A percentile compares a stretch with the other conserved stretches of the same genome.
These are phyloP conservation scores for Knoxia roxburghii DNA, from an alignment of 257 asterid species.

Conservation along the genomic window DNA sequence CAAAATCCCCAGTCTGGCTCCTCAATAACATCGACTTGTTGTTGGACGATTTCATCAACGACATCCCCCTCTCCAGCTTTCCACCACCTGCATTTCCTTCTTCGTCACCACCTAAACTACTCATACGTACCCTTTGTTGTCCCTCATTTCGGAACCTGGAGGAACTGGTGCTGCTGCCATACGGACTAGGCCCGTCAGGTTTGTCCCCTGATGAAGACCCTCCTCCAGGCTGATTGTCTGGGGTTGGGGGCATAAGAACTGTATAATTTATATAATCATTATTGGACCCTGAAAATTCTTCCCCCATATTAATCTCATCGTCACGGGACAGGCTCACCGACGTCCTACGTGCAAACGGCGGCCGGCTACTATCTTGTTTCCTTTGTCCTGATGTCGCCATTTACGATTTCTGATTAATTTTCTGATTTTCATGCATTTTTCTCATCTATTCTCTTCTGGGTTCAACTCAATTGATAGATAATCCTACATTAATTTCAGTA, in stretches of 20 bases:
- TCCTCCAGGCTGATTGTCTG: conserved; percentile 84
- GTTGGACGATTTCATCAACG: conserved; percentile 45
- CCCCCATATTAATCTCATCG: conserved; percentile 53
- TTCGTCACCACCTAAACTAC: conserved; percentile 19
- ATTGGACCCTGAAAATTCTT: conserved; percentile 35
- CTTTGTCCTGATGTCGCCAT: conserved; percentile 36
- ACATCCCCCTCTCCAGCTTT: conserved; percentile 66
- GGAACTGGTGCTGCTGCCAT: conserved; percentile 14
- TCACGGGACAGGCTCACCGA: conserved; percentile 62
- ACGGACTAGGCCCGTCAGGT: conserved; percentile 63
- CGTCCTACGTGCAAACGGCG: conserved; percentile 62
- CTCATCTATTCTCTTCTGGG: neutral
- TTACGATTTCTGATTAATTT: neutral
- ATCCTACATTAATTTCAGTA: neutral
- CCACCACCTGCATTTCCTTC: conserved; percentile 24
- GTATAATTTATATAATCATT: conserved; percentile 70
- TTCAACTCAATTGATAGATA: neutral
- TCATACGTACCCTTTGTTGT: conserved; percentile 21
- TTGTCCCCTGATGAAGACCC: conserved; percentile 48
- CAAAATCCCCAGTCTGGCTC: conserved; percentile 88
- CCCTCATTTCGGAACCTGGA: conserved; percentile 52
- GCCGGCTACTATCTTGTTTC: conserved; percentile 5
- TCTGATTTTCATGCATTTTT: neutral
- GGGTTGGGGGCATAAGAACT: conserved; percentile 92
- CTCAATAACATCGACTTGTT: conserved; percentile 76